Base-by-base conservation (phyloP, 2,329 filamentous ascomycete species). In the Botrytis byssoidea region DNA sequence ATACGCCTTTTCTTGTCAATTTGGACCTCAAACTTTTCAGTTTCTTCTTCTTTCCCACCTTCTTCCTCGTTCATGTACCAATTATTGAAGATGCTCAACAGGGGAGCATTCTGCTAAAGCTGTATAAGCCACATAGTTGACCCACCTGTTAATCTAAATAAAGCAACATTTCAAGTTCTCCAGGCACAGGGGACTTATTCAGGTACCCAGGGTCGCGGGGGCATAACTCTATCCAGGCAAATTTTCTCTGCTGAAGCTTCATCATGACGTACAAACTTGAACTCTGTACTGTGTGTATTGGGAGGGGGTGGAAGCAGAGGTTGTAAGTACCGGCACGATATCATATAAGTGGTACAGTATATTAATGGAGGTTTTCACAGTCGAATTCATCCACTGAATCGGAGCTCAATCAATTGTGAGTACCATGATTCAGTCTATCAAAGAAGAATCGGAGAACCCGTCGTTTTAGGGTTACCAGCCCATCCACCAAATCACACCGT, bases 121-220 rank as follows among this genome's bases (percentile, higher is more conserved):
- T 48, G 59, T 71, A 63, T 64, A 55, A 71, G 70, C 70, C 70
- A 71, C 70, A 44, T 35, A 51, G n/a, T 46, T 0, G 59, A 71
- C 25, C 59, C 60, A 65, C 60, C 42, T 1, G 0, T 57, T 35
- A 65, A 71, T 71, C 70, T 71, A 71, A 65, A 71, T 71, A 71
- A 71, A 66, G 70, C 35, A 65, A 57, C 70, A 65, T 55, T 55
- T 48, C 29, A 29, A 64, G 18, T 55, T 61, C 44, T 71, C 57
- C 69, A 46, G 69, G 69, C 42, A 71, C 69, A 60, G 57, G 57
- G 57, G 42, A 29, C 37, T 20, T 46, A 44, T 32, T 35, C 37
- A 48, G 29, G 29, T 66, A 35, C 25, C 40, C 10, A 48, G 22
- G 65, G 48, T 68, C 29, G 32, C 48, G 16, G 42, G 65, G 65